Conservation (phyloP, 306 rosid genomes). For the Echinosophora koreensis region DNA sequence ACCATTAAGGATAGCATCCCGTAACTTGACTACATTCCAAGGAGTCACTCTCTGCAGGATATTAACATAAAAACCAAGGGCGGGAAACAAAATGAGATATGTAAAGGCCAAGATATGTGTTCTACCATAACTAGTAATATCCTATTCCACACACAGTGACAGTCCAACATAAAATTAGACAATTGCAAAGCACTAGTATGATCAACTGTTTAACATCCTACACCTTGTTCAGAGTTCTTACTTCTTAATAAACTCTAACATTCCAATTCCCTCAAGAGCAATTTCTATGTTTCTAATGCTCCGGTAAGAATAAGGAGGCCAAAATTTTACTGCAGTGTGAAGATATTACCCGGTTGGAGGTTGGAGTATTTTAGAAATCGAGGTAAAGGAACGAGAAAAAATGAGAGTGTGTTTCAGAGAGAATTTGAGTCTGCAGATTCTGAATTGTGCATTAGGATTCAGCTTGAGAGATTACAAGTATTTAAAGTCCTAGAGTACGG, state of each 20-base stretch:
- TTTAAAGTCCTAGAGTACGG: too few relatives aligned
- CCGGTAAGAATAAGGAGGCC: not conserved
- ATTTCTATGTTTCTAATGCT: constrained; percentile 21
- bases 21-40: constrained; percentile 78
- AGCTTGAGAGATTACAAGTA: too few relatives aligned
- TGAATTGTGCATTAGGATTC: too few relatives aligned
- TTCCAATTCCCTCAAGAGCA: constrained; percentile 8
- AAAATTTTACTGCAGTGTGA: constrained; percentile 18
- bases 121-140: constrained; percentile 2
- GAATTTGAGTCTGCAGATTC: too few relatives aligned
- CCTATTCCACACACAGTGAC: constrained; percentile 13
- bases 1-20: constrained; percentile 80
- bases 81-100: constrained; percentile 43
- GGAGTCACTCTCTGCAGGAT: constrained; percentile 85
- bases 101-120: not conserved
- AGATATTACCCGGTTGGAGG: constrained; percentile 1
- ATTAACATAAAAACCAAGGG: constrained; percentile 26
- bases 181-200: constrained; percentile 2
- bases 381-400: too few relatives aligned
- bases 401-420: too few relatives aligned
- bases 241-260: constrained; percentile 28
- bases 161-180: constrained; percentile 30
- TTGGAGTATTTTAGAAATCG: too few relatives aligned
- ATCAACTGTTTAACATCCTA: constrained; percentile 7
- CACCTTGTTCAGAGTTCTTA: constrained; percentile 1